phyloP scores from a whole-genome alignment of 768 basidiomycete genomes.

The Tubosaeta sp. region DNA sequence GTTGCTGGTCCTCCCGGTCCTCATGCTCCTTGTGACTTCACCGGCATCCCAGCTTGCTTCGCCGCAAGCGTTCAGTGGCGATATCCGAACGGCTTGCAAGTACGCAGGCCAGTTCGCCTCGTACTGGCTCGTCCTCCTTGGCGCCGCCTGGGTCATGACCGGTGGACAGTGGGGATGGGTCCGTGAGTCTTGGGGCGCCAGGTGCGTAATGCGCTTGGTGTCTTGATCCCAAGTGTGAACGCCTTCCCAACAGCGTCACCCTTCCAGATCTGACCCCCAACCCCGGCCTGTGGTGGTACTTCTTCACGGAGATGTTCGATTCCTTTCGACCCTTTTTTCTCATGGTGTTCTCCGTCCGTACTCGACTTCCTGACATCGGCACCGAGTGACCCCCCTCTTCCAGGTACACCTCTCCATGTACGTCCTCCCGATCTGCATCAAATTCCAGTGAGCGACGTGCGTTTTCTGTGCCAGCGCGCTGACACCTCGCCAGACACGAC shows the following conservation, averaged over 20 bases:
- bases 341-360: constrained; percentile 82
- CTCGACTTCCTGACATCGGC: not conserved
- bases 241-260: constrained; percentile 72
- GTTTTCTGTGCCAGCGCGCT: not conserved
- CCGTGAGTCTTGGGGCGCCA: constrained; percentile 78
- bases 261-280: constrained; percentile 92
- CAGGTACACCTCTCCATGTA: constrained; percentile 84
- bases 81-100: constrained; percentile 17
- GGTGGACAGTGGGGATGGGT: constrained; percentile 68
- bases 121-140: constrained; percentile 45
- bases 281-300: constrained; percentile 97
- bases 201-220: constrained; percentile 38
- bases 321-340: constrained; percentile 95
- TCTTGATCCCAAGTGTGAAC: no score
- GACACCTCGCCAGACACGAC: constrained; percentile 56
- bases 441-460: constrained; percentile 62
- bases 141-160: constrained; percentile 48
- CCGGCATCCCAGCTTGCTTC: constrained; percentile 68
- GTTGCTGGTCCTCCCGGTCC: constrained; percentile 60
- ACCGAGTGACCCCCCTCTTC: not conserved
- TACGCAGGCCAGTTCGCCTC: constrained; percentile 43
- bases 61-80: constrained; percentile 36
- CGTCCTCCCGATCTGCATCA: constrained; percentile 77
- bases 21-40: constrained; percentile 58
- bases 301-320: constrained; percentile 99